Percentiles rank a stretch among this genome's conserved stretches.
Evolutionary conservation across 495 filamentous ascomycete genomes (phyloP).

Genomic region (Xylaria acuta): DNA sequence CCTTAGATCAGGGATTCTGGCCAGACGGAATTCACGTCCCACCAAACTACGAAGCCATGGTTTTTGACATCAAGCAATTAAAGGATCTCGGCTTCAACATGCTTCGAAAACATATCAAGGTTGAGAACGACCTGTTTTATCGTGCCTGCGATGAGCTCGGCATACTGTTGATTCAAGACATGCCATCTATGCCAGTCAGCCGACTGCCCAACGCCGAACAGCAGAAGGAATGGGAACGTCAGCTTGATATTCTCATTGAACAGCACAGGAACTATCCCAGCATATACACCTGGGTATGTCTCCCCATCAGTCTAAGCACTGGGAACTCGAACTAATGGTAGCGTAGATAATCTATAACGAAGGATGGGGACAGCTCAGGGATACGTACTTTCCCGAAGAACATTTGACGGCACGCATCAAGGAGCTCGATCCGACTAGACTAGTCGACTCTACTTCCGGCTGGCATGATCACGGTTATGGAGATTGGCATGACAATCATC

Average conservation of each 20-base stretch:
- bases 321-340: slow-evolving; percentile 16
- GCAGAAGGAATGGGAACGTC: slow-evolving; percentile 66
- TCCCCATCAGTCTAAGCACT: slow-evolving; percentile 14
- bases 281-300: slow-evolving; percentile 56
- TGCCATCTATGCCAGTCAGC: slow-evolving; percentile 61
- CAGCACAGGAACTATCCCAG: slow-evolving; percentile 68
- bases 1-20: slow-evolving; percentile 74
- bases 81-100: slow-evolving; percentile 71
- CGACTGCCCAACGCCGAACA: slow-evolving; percentile 53
- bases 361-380: slow-evolving; percentile 67
- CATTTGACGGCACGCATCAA: slow-evolving; percentile 59
- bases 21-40: slow-evolving; percentile 69
- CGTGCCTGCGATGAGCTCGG: slow-evolving; percentile 69
- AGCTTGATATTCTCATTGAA: slow-evolving; percentile 65
- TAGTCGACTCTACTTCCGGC: slow-evolving; percentile 65
- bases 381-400: slow-evolving; percentile 57
- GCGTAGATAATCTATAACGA: slow-evolving; percentile 71
- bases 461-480: slow-evolving; percentile 53
- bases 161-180: slow-evolving; percentile 70
- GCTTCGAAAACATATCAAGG: slow-evolving; percentile 75
- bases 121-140: slow-evolving; percentile 70
- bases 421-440: slow-evolving; percentile 64
- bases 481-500: slow-evolving; percentile 65
- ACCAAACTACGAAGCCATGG: slow-evolving; percentile 68
- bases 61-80: slow-evolving; percentile 65